Conservation (phyloP, 1,284 basidiomycete species). For the Cystobasidium sp. region DNA sequence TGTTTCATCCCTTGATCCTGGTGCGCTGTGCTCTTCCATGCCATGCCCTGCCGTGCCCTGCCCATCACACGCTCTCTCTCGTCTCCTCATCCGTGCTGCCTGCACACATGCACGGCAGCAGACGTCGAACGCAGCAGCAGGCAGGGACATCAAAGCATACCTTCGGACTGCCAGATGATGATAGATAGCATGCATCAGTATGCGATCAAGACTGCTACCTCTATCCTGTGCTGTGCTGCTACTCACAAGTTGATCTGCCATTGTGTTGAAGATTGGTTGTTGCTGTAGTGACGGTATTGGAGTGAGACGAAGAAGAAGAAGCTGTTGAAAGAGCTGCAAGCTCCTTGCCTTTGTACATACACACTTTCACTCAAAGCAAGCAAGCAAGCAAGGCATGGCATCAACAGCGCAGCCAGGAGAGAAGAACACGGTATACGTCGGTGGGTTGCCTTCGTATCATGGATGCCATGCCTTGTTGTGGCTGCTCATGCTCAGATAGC, state of each 20-base stretch:
- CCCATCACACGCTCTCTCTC: neutral
- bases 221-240: neutral
- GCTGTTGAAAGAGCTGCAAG: neutral
- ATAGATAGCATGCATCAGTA: slow-evolving; percentile 40
- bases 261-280: slow-evolving; percentile 51
- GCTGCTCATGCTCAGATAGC: neutral
- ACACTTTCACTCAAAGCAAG: neutral
- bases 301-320: neutral
- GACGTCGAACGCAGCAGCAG: neutral
- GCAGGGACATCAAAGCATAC: slow-evolving; percentile 57
- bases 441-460: slow-evolving; percentile 25
- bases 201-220: slow-evolving; percentile 11
- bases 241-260: slow-evolving; percentile 70
- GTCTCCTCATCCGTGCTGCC: neutral
- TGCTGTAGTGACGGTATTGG: slow-evolving; percentile 16
- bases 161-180: slow-evolving; percentile 65
- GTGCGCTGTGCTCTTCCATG: neutral
- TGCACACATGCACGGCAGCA: slow-evolving; percentile 4
- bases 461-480: neutral
- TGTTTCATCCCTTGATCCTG: neutral
- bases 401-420: slow-evolving; percentile 29
- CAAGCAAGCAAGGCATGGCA: slow-evolving; percentile 6
- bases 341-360: neutral
- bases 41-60: neutral
- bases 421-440: slow-evolving; percentile 45